Conservation (phyloP, 2,329 filamentous ascomycete species). For the Bipolaris oryzae region DNA sequence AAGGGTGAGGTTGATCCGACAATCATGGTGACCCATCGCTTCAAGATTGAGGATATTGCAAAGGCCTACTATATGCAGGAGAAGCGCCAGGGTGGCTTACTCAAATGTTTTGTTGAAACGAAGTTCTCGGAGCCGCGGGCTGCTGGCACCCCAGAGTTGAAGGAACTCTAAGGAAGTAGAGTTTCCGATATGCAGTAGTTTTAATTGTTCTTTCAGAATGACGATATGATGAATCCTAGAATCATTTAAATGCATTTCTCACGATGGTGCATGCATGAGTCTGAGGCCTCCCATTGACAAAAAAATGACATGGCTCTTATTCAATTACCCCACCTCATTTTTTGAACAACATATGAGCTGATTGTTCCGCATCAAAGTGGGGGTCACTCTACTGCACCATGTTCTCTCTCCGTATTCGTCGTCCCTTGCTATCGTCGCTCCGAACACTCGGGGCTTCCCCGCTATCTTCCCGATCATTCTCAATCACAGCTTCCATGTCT, state of each 20-base stretch:
- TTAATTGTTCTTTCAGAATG: background rate
- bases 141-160: conserved; percentile 59
- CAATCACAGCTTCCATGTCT: background rate
- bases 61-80: conserved; percentile 66
- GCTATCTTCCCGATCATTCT: background rate
- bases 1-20: conserved; percentile 72
- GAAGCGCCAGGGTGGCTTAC: conserved; percentile 73
- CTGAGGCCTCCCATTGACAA: background rate
- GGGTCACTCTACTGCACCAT: background rate
- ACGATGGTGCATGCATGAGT: background rate
- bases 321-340: background rate
- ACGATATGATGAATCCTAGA: background rate
- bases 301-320: background rate
- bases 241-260: background rate
- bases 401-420: background rate
- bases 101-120: conserved; percentile 76
- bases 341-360: background rate
- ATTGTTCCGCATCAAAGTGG: background rate
- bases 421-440: background rate
- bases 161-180: background rate
- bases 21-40: conserved; percentile 80
- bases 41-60: conserved; percentile 57
- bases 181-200: background rate
- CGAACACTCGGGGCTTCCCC: background rate
- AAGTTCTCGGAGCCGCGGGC: conserved; percentile 51